phyloP scores from a whole-genome alignment of 73 alveolate genomes.

The Paramecium octaurelia region DNA sequence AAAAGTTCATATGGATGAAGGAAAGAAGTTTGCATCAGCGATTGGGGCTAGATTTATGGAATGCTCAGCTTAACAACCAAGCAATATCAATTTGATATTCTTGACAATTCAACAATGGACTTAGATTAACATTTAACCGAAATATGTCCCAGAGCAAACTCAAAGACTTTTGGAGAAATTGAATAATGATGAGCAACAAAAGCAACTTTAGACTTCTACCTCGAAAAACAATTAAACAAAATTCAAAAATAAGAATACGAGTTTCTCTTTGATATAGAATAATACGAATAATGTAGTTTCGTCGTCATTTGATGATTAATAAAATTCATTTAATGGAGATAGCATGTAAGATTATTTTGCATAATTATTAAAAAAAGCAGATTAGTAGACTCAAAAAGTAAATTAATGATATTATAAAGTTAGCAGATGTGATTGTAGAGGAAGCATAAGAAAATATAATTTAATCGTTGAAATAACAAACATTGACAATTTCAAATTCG shows the following conservation, averaged over 20 bases:
- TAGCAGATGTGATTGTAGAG: background rate
- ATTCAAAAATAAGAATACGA: background rate
- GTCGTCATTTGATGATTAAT: background rate
- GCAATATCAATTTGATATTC: slow-evolving; percentile 14
- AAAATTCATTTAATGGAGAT: background rate
- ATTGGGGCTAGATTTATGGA: slow-evolving; percentile 31
- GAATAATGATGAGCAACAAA: background rate
- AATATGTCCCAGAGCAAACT: slow-evolving; percentile 6
- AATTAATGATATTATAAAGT: background rate
- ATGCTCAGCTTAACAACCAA: slow-evolving; percentile 23
- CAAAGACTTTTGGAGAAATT: background rate
- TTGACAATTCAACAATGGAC: background rate
- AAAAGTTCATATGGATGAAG: background rate
- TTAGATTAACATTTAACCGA: background rate
- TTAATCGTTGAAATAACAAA: background rate
- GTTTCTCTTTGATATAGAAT: background rate
- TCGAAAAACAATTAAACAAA: background rate
- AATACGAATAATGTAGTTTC: background rate
- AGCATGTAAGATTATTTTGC: slow-evolving; percentile 4
- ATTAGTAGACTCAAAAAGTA: background rate
- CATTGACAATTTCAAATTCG: background rate
- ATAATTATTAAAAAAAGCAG: background rate
- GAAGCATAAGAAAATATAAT: background rate
- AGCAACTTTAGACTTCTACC: background rate
- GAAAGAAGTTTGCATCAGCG: background rate